Conservation (phyloP, 257 asterid species). For the Lithospermum erythrorhizon region DNA sequence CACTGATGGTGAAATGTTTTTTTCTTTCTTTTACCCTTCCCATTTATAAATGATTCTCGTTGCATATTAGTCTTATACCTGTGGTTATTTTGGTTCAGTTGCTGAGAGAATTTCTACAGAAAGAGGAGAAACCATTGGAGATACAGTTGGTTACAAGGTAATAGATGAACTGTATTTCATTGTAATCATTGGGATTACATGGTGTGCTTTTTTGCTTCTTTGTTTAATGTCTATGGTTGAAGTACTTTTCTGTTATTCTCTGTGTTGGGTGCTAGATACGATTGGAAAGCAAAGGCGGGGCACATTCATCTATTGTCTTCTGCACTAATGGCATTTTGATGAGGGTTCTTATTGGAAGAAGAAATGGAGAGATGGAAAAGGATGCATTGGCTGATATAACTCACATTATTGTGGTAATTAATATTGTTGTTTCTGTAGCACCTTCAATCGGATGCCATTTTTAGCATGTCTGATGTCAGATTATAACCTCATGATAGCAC, state of each 20-base stretch:
- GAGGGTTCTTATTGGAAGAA: slow-evolving; percentile 51
- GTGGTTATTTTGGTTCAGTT: slow-evolving; percentile 38
- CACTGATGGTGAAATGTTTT: not conserved
- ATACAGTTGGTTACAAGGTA: slow-evolving; percentile 95
- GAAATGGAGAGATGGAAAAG: slow-evolving; percentile 23
- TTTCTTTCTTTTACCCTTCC: too few relatives aligned
- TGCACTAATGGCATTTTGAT: slow-evolving; percentile 86
- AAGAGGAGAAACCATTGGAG: slow-evolving; percentile 85
- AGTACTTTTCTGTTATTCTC: not conserved
- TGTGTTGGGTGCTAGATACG: slow-evolving; percentile 54
- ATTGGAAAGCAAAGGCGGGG: slow-evolving; percentile 84
- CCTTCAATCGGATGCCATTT: too few relatives aligned
- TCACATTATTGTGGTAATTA: slow-evolving; percentile 85
- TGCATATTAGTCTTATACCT: not conserved
- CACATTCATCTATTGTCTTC: slow-evolving; percentile 70
- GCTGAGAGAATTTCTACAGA: slow-evolving; percentile 93
- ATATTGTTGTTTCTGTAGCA: slow-evolving; percentile 11
- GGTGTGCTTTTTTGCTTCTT: not conserved
- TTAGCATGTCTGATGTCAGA: too few relatives aligned
- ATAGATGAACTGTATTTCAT: slow-evolving; percentile 4
- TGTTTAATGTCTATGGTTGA: not conserved
- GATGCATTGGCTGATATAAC: slow-evolving; percentile 46
- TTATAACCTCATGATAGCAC: too few relatives aligned
- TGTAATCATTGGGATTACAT: too few relatives aligned
- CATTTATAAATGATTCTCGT: not conserved